phyloP scores from a whole-genome alignment of 768 basidiomycete species.

The Tricholoma furcatifolium region DNA sequence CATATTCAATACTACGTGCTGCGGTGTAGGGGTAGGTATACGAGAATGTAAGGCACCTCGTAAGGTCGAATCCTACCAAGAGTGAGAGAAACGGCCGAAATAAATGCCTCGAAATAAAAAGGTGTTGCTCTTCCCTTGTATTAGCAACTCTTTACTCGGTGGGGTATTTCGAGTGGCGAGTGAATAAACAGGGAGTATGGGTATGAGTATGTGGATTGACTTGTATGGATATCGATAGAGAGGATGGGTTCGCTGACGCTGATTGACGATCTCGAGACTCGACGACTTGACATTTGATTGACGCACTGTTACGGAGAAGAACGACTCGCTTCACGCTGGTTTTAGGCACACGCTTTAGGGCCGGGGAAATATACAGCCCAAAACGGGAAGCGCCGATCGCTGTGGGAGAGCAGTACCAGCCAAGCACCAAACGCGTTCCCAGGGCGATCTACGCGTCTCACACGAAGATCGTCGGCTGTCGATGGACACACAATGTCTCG shows the following conservation, averaged over 20 bases:
- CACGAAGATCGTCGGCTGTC: no score
- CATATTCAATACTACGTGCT: no score
- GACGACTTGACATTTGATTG: no score
- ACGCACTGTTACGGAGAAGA: not conserved
- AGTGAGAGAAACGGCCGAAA: constrained; percentile 51
- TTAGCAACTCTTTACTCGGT: constrained; percentile 54
- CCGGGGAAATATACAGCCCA: not conserved
- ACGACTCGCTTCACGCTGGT: not conserved
- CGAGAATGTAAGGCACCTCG: constrained; percentile 55
- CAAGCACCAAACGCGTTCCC: no score
- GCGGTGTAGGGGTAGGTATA: not conserved
- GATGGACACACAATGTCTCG: no score
- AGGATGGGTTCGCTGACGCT: no score
- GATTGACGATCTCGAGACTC: no score
- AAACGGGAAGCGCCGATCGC: not conserved
- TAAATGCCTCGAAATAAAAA: constrained; percentile 40
- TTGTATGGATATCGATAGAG: no score
- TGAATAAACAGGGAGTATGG: constrained; percentile 39
- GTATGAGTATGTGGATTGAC: no score
- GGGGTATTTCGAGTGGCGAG: constrained; percentile 40
- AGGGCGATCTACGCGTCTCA: no score
- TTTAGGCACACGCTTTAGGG: not conserved
- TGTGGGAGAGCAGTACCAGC: not conserved
- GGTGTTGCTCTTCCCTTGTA: constrained; percentile 42
- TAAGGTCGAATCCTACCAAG: constrained; percentile 48